These are phyloP conservation scores for Tuber calosporum DNA, from an alignment of 495 filamentous ascomycete species.

Conservation along the genomic window DNA sequence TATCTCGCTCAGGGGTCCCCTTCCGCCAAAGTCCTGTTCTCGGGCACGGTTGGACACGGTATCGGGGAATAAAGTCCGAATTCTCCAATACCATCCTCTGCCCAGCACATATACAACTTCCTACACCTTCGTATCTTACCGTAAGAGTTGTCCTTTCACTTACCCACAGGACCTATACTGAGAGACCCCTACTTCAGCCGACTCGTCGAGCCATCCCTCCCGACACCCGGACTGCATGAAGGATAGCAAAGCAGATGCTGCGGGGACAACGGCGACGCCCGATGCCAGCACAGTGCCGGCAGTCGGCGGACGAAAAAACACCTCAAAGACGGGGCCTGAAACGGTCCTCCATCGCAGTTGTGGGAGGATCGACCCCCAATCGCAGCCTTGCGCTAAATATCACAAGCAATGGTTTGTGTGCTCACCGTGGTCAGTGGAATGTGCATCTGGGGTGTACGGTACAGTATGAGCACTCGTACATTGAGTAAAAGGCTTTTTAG, in stretches of 20 bases:
- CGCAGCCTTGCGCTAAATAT: neutral
- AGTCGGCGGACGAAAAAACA: neutral
- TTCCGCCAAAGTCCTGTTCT: neutral
- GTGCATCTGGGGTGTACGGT: neutral
- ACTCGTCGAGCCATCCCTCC: neutral
- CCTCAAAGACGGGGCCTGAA: neutral
- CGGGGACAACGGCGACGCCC: neutral
- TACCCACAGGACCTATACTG: neutral
- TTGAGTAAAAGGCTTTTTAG: neutral
- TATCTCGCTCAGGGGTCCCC: neutral
- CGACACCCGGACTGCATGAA: neutral
- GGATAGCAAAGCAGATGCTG: neutral
- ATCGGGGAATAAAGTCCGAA: neutral
- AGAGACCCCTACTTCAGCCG: neutral
- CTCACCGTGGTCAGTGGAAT: neutral
- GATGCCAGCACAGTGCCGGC: neutral
- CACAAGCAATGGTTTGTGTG: neutral
- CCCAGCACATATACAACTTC: neutral
- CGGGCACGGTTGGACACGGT: neutral
- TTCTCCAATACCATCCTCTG: neutral
- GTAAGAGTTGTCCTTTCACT: neutral
- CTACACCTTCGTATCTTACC: neutral
- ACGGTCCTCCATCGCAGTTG: neutral
- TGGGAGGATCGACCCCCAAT: neutral
- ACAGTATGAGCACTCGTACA: no score